Base-by-base conservation (phyloP, 148 eudicot species). In the Nyssa sinensis region DNA sequence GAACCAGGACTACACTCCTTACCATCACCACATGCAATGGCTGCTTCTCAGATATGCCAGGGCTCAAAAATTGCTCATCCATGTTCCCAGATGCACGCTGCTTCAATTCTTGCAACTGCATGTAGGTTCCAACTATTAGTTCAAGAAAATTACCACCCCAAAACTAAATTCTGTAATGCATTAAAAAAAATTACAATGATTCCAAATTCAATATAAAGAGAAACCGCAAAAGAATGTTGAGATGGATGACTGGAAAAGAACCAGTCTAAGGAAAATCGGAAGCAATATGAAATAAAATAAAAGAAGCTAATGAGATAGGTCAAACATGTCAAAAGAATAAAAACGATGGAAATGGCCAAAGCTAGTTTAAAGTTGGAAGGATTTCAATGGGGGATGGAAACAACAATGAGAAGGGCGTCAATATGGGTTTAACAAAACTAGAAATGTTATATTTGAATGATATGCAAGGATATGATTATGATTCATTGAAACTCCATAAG, bases 1-100 rank as follows among this genome's bases (percentile, higher is more conserved):
- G 44, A 23, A 6, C 41, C 19, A 17, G 44, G 61, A 30, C 61
- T 61, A 41, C n/a, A 67, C 1, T 13, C 27, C 91, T 89, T 85
- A 95, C 97, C 99, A 95, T 91, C 79, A 95, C 80, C 69, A 95
- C 99, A 83, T 95, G 99, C 80, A 95, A 89, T 64, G 99, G 97
- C 86, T 90, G 97, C 91, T 91, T 95, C 77, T 88, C 93, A 35
- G 97, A 95, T 77, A 95, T 74, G 35, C 99, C 99, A 64, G 99
- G 97, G 74, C 66, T 90, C 47, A 85, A 66, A 81, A 86, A 82
- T 53, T 84, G 81, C 51, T 88, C 96, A 67, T 95, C 97, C 77
- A 71, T 72, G 77, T 89, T 90, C 58, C 94, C 97, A 66, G 90
- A 89, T 27, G 96, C 93, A 69, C 97, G 90, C 70, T 90, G 90